These are phyloP conservation scores for Fusarium domesticum DNA, from an alignment of 2,329 filamentous ascomycete species.

Conservation along the genomic window DNA sequence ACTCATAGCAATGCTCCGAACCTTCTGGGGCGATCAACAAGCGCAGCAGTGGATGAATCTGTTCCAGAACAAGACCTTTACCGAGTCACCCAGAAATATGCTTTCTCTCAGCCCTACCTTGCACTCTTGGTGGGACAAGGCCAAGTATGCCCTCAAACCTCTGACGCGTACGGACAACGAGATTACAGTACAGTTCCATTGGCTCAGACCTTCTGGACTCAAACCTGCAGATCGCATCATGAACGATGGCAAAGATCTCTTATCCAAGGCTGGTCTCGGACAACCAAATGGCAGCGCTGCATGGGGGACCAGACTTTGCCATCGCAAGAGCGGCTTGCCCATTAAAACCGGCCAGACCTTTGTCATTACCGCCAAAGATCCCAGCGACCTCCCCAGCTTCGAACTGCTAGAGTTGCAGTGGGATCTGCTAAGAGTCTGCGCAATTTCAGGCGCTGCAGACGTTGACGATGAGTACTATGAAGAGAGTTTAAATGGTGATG, in stretches of 20 bases:
- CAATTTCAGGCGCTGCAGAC: slow-evolving; percentile 1
- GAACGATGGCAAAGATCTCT: background rate
- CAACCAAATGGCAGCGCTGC: background rate
- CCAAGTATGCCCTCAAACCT: background rate
- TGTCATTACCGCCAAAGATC: background rate
- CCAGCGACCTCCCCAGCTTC: background rate
- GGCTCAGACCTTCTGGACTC: background rate
- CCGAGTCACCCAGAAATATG: background rate
- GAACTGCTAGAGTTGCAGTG: slow-evolving; percentile 5
- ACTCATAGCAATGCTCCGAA: too few species aligned
- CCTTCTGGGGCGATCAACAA: background rate
- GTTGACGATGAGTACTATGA: background rate
- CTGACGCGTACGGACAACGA: background rate
- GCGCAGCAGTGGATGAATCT: background rate
- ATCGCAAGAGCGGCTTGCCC: background rate
- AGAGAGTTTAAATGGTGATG: too few species aligned
- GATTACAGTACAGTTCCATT: slow-evolving; percentile 1
- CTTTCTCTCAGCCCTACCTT: background rate
- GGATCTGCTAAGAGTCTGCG: slow-evolving; percentile 1
- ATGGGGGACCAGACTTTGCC: background rate
- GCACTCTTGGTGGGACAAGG: background rate
- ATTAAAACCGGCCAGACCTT: slow-evolving; percentile 3
- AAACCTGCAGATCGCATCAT: background rate
- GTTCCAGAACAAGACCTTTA: background rate
- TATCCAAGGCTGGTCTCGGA: background rate